Evolutionary conservation across 2,329 filamentous ascomycete genomes (phyloP), one percentile per base, ranked within the genome.

Genomic region (Beauveria sp.): DNA sequence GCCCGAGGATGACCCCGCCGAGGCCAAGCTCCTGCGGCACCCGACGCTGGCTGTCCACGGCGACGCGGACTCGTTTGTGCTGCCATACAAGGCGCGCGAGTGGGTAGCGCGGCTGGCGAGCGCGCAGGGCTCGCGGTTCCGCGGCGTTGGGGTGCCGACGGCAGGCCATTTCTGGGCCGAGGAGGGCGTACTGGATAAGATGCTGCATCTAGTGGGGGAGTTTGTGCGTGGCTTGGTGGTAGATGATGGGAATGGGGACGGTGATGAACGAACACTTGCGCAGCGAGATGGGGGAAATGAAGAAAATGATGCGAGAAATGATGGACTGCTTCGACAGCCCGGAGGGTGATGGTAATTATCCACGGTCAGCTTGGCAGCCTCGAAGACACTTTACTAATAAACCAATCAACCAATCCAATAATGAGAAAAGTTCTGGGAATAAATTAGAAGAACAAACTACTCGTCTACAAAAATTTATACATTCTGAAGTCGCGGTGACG

Each of bases 21-120:
- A 87, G 61, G 73, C 75, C 57, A 86, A 88, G 68, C 75, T 90
- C 54, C 74, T 83, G 1, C 71, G 74, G 2, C 80, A 87, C 67
- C 79, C 80, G 1, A 88, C 88, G 0, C 72, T 96, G 40, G 86
- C 85, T 0, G 73, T 96, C 0, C 96, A 87, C 69, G 93, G 93
- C 1, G 84, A 88, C 56, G 78, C 82, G 4, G 93, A 98, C 72
- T 75, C 81, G 0, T 96, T 97, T 66, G 87, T 90, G 1, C 83
- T 86, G 1, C 78, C 77, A 3, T 81, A 79, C 62, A 89, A 84
- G 71, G 77, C 93, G 66, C 80, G 83, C 12, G 75, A 78, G 1
- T 96, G 93, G 93, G 78, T 79, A 10, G 74, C 76, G 46, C 80
- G 77, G 63, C 74, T 93, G 50, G 71, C 74, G 20, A 70, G 72